Conservation (phyloP, 208 protist genomes). For the Tritrichomonas foetus region DNA sequence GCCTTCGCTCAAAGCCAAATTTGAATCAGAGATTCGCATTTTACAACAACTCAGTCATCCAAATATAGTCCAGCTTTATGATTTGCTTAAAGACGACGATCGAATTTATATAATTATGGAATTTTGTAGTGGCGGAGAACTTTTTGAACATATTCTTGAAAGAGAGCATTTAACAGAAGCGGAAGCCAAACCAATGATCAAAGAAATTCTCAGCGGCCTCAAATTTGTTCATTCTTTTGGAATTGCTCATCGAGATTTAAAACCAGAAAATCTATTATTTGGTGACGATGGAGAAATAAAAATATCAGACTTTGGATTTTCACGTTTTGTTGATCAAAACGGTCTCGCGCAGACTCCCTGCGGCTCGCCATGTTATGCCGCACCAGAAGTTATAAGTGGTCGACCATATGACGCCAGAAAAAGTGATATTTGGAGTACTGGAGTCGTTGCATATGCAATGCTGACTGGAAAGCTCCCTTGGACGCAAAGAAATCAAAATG, state of each 20-base stretch:
- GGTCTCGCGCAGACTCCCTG: background rate
- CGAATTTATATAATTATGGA: background rate
- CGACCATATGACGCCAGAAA: background rate
- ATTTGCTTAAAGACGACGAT: background rate
- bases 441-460: background rate
- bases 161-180: background rate
- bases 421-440: background rate
- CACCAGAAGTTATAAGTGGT: background rate
- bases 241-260: slow-evolving; percentile 23
- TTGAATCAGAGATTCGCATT: background rate
- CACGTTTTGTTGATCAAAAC: background rate
- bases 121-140: background rate
- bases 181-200: background rate
- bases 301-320: slow-evolving; percentile 7
- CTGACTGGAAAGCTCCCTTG: background rate
- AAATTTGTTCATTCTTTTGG: background rate
- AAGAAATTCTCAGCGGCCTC: background rate
- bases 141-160: background rate
- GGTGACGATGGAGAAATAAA: background rate
- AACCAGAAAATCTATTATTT: slow-evolving; percentile 18
- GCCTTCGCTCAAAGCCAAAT: background rate
- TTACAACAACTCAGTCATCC: background rate
- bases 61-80: background rate
- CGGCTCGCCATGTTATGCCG: background rate
- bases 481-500: background rate